Evolutionary conservation across 2,329 filamentous ascomycete species (phyloP), one percentile per base, ranked within the genome.

Genomic region (Canariomyces notabilis): DNA sequence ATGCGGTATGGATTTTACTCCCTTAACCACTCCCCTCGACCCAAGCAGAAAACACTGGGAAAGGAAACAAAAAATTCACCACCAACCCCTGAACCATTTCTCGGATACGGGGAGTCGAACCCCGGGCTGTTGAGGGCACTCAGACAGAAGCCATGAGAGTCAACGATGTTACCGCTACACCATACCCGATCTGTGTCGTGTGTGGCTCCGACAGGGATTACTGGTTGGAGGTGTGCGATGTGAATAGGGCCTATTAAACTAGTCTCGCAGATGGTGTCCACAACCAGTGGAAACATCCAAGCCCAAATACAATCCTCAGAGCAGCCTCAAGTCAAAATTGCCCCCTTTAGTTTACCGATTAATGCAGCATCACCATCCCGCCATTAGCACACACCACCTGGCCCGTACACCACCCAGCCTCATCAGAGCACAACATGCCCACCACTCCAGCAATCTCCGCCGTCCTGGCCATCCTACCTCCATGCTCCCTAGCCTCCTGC

Each of bases 341-440:
- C n/a, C n/a, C n/a, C n/a, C n/a, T n/a, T n/a, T n/a, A n/a, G n/a
- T n/a, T n/a, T n/a, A n/a, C n/a, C n/a, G n/a, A n/a, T 42, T 61
- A 64, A 44, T 59, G 58, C 52, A 59, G 43, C 64, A 67, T 64
- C 42, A 71, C 43, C 79, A 89, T 82, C 6, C 87, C 87, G 1
- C 87, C 87, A 61, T 91, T 91, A 6, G 86, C 85, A 67, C 83
- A 87, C 4, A 93, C 77, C 19, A 89, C 83, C 64, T 83, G 85
- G 1, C 87, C 87, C 0, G 87, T 93, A 59, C 80, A 83, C 86
- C 86, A 91, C 6, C 72, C 76, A n/a, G 78, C 76, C 61, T 91
- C 87, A 5, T 74, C 71, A 5, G 77, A 76, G 61, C 85, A 88
- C 18, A 90, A 66, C 84, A 90, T 89, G 2, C 77, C 85, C 15